Evolutionary conservation across 495 filamentous ascomycete genomes (phyloP), one percentile per base, ranked within the genome.

Genomic region (Cairneyella variabilis): DNA sequence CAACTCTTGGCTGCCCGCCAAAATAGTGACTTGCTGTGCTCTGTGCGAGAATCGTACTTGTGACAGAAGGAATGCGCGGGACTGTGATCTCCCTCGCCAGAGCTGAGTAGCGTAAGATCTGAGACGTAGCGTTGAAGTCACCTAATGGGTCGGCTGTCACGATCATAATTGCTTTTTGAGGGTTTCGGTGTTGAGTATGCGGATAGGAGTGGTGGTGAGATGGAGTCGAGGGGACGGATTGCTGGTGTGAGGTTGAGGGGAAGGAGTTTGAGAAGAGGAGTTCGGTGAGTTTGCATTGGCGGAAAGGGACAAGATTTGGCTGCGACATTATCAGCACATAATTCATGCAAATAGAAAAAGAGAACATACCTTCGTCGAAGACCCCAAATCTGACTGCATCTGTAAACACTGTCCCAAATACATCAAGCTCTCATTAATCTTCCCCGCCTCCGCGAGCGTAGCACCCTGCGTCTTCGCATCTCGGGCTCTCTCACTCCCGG

Each of bases 351-450:
- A 18, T 1, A 30, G 25, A 16, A 27, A 16, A 46, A 48, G 54
- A 41, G 21, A 7, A 54, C 72, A 22, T 77, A 90, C 88, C 81
- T 90, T 93, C 50, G 79, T 79, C 46, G 83, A 82, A 54, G 82
- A 82, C 30, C 81, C 84, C 34, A 84, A 74, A 59, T 90, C 87
- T 53, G 84, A 90, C 68, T 97, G 95, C 83, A 96, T 89, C 66
- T 98, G 93, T 59, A 98, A 74, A 65, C 95, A 97, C 65, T 97
- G 95, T 0, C 93, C 93, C 1, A 98, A 81, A 67, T 96, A 97
- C 95, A 98, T 98, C 62, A 98, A 69, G 61, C 85, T 91, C 65
- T 96, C 91, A 64, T 98, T 98, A 62, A 98, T 98, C 68, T 96
- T 96, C 16, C 93, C 95, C 18, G 93, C 95, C 69, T 98, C 93